A percentile compares a stretch with the other conserved stretches of the same genome.
Evolutionary conservation across 805 yeast species (phyloP).

Genomic region (Teunomyces aglyptinius): DNA sequence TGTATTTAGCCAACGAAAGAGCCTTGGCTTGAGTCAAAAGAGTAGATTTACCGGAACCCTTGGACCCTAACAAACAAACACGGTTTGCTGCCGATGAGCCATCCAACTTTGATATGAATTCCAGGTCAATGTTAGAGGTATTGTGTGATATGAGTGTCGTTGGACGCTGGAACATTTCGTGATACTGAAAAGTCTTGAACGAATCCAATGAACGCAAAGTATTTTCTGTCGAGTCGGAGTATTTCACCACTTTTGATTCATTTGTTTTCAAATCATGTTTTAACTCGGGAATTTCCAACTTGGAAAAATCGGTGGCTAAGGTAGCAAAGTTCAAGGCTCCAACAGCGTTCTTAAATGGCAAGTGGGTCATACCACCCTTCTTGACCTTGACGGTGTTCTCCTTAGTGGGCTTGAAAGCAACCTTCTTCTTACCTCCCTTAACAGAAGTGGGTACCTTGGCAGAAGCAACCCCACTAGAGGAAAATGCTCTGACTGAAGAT

Average conservation of each 20-base stretch:
- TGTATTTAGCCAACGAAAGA: slow-evolving; percentile 38
- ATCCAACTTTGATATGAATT: slow-evolving; percentile 36
- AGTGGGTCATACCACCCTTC: slow-evolving; percentile 44
- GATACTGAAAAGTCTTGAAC: slow-evolving; percentile 65
- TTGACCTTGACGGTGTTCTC: slow-evolving; percentile 21
- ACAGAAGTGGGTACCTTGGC: slow-evolving; percentile 12
- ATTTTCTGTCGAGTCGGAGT: slow-evolving; percentile 38
- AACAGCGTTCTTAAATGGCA: slow-evolving; percentile 37
- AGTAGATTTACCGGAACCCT: slow-evolving; percentile 80
- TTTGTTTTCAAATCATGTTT: slow-evolving; percentile 9
- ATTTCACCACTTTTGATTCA: slow-evolving; percentile 27
- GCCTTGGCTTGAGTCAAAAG: slow-evolving; percentile 68
- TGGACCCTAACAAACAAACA: slow-evolving; percentile 59
- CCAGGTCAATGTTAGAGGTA: slow-evolving; percentile 39
- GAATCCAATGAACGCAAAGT: slow-evolving; percentile 55
- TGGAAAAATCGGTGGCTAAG: slow-evolving; percentile 22
- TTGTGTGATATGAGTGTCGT: slow-evolving; percentile 55
- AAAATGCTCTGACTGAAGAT: slow-evolving; percentile 5
- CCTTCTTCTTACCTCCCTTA: slow-evolving; percentile 20
- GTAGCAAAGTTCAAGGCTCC: slow-evolving; percentile 33
- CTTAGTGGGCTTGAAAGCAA: slow-evolving; percentile 17
- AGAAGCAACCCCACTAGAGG: slow-evolving; percentile 1
- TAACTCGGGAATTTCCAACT: slow-evolving; percentile 14
- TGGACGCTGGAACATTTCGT: slow-evolving; percentile 63
- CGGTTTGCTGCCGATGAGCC: slow-evolving; percentile 43